Conservation (phyloP, 768 basidiomycete genomes). For the Mycena capillaripes region DNA sequence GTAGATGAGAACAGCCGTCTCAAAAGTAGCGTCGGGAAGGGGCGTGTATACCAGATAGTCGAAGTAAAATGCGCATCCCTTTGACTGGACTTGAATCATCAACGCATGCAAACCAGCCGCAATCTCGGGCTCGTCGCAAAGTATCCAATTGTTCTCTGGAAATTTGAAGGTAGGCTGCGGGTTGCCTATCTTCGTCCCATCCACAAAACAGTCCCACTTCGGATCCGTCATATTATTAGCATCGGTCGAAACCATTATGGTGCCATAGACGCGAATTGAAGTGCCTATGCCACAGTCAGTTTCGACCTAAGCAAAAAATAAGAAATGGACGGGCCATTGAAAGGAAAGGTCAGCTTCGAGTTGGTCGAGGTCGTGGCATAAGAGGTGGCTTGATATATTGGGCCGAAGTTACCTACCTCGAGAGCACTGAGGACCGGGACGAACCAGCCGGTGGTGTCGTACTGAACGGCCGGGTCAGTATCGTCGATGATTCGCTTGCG, state of each 20-base stretch:
- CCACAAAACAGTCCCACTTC: constrained; percentile 48
- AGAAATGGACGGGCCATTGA: neutral
- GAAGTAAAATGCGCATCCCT: constrained; percentile 44
- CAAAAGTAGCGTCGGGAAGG: neutral
- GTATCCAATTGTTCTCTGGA: constrained; percentile 48
- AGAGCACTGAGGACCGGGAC: neutral
- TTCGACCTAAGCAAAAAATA: neutral
- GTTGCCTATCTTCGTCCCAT: no score
- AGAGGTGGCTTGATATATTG: constrained; percentile 9
- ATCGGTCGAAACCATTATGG: no score
- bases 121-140: constrained; percentile 43
- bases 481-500: constrained; percentile 31
- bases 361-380: constrained; percentile 7
- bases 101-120: constrained; percentile 43
- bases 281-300: no score
- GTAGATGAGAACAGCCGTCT: constrained; percentile 6
- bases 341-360: constrained; percentile 7
- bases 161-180: no score
- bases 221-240: constrained; percentile 41
- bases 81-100: constrained; percentile 43
- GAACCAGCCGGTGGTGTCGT: constrained; percentile 2
- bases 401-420: constrained; percentile 17
- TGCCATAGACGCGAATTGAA: no score
- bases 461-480: constrained; percentile 35
- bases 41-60: constrained; percentile 46